Conservation (phyloP, 352 stramenopile genomes). For the Aphanomyces euteiches region DNA sequence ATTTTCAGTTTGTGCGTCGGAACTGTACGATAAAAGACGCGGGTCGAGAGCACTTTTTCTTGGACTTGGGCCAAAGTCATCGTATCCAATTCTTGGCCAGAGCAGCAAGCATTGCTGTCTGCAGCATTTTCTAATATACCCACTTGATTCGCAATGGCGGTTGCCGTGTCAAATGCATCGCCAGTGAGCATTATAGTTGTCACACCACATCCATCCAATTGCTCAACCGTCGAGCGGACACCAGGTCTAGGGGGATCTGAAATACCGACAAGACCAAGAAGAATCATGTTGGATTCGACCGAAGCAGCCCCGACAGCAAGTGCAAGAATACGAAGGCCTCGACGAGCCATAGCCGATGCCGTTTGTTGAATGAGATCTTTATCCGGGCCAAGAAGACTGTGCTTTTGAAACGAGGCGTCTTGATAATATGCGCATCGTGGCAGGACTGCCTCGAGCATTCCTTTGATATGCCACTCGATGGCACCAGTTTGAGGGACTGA, state of each 20-base stretch:
- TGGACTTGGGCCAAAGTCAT: slow-evolving; percentile 83
- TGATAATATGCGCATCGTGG: slow-evolving; percentile 68
- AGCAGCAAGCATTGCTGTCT: slow-evolving; percentile 69
- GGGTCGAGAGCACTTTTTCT: slow-evolving; percentile 83
- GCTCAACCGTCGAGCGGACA: slow-evolving; percentile 59
- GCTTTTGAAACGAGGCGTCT: slow-evolving; percentile 62
- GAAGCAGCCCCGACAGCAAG: slow-evolving; percentile 83
- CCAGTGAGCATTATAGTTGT: slow-evolving; percentile 92
- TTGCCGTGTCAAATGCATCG: slow-evolving; percentile 93
- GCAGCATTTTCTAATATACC: slow-evolving; percentile 85
- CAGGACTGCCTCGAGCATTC: slow-evolving; percentile 79
- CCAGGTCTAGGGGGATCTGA: slow-evolving; percentile 72
- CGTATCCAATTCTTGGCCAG: slow-evolving; percentile 83
- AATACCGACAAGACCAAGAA: slow-evolving; percentile 92
- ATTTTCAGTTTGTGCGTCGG: slow-evolving; percentile 96
- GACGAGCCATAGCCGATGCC: slow-evolving; percentile 60
- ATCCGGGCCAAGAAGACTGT: slow-evolving; percentile 60
- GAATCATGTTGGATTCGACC: slow-evolving; percentile 77
- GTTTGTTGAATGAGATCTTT: slow-evolving; percentile 60
- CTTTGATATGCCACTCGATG: slow-evolving; percentile 72
- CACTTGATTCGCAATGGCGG: slow-evolving; percentile 92
- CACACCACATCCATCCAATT: slow-evolving; percentile 55
- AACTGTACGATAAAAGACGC: slow-evolving; percentile 94
- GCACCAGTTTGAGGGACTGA: slow-evolving; percentile 49
- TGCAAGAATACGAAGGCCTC: slow-evolving; percentile 84